These are phyloP conservation scores for Syzygium jambos DNA, from an alignment of 345 rosid species.

Conservation along the genomic window DNA sequence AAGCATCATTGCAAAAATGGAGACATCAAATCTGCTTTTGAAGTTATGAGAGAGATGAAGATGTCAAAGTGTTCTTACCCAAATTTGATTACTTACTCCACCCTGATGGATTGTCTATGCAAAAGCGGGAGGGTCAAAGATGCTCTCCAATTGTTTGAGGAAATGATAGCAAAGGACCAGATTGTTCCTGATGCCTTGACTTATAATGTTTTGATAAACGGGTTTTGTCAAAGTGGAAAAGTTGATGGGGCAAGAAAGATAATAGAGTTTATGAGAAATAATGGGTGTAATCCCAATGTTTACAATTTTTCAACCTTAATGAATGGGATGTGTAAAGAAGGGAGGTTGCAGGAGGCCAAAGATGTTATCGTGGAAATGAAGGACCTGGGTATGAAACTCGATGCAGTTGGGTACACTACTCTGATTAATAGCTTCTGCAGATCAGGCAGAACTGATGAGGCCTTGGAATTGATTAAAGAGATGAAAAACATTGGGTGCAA, in stretches of 20 bases:
- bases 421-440: slow-evolving; percentile 65
- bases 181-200: slow-evolving; percentile 72
- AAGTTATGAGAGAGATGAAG: slow-evolving; percentile 33
- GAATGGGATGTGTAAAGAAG: slow-evolving; percentile 10
- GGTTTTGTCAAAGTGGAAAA: slow-evolving; percentile 63
- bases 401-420: slow-evolving; percentile 67
- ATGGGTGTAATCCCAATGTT: slow-evolving; percentile 53
- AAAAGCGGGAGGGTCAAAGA: slow-evolving; percentile 14
- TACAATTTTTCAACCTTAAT: slow-evolving; percentile 45
- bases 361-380: slow-evolving; percentile 53
- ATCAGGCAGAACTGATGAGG: slow-evolving; percentile 40
- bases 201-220: slow-evolving; percentile 69
- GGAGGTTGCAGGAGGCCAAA: slow-evolving; percentile 25
- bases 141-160: slow-evolving; percentile 20
- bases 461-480: slow-evolving; percentile 51
- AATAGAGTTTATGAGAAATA: slow-evolving; percentile 71
- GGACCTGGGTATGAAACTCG: slow-evolving; percentile 44
- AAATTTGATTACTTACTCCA: slow-evolving; percentile 17
- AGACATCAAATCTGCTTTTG: slow-evolving; percentile 18
- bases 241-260: slow-evolving; percentile 66
- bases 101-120: slow-evolving; percentile 25
- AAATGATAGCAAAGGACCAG: slow-evolving; percentile 26
- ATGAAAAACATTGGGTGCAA: slow-evolving; percentile 57
- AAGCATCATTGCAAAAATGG: slow-evolving; percentile 77
- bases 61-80: slow-evolving; percentile 22